Conservation (phyloP, 257 asterid genomes). For the Rehmannia glutinosa region DNA sequence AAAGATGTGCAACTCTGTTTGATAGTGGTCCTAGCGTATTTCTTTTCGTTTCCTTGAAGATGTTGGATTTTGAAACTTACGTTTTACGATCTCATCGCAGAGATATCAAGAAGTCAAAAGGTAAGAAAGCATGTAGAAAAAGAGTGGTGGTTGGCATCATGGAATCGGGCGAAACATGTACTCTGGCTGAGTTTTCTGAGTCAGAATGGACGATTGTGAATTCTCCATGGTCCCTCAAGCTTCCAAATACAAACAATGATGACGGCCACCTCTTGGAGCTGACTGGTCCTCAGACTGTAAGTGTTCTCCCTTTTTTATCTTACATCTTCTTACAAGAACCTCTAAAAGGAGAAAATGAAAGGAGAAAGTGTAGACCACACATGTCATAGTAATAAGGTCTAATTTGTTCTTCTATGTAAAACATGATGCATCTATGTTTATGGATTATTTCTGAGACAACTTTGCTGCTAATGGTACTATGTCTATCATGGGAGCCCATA, state of each 20-base stretch:
- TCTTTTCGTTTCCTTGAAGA: conserved; percentile 14
- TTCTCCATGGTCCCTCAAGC: conserved; percentile 68
- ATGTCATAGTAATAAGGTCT: too few species aligned
- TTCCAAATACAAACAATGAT: conserved; percentile 37
- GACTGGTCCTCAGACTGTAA: conserved; percentile 65
- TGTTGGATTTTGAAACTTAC: conserved; percentile 6
- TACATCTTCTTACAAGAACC: background rate
- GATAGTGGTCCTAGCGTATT: too few species aligned
- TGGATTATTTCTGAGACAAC: too few species aligned
- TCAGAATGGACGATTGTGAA: conserved; percentile 62
- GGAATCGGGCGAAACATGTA: conserved; percentile 50
- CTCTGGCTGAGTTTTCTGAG: conserved; percentile 57
- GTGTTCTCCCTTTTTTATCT: conserved; percentile 21
- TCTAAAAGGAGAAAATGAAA: background rate
- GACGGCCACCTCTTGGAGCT: conserved; percentile 75
- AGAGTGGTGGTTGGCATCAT: conserved; percentile 55
- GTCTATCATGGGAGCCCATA: too few species aligned
- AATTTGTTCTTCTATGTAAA: too few species aligned
- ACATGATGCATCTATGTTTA: too few species aligned
- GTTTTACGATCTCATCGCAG: conserved; percentile 36
- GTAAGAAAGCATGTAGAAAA: conserved; percentile 33
- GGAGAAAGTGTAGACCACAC: too few species aligned
- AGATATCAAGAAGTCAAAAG: conserved; percentile 47
- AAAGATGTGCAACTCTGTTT: too few species aligned
- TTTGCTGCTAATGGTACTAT: too few species aligned